These are phyloP conservation scores for Teunomyces cretensis DNA, from an alignment of 805 yeast genomes.

Conservation along the genomic window DNA sequence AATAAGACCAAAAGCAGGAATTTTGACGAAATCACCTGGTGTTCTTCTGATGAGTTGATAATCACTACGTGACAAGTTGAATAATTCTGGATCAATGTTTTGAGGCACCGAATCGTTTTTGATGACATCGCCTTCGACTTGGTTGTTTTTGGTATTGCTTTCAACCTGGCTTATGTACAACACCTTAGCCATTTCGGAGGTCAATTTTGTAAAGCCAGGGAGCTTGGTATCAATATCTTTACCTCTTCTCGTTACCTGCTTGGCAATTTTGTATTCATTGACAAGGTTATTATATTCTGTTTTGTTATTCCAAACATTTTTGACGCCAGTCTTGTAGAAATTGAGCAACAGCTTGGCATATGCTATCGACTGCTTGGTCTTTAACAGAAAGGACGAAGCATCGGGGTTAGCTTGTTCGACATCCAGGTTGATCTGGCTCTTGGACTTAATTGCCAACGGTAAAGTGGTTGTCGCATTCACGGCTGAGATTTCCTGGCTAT, in stretches of 20 bases:
- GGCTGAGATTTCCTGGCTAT: slow-evolving; percentile 1
- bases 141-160: slow-evolving; percentile 19
- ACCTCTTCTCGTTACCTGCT: slow-evolving; percentile 22
- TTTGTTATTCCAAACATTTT: slow-evolving; percentile 51
- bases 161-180: slow-evolving; percentile 40
- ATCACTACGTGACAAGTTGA: slow-evolving; percentile 48
- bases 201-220: slow-evolving; percentile 35
- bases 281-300: slow-evolving; percentile 15
- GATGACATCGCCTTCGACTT: slow-evolving; percentile 16
- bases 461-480: slow-evolving; percentile 32
- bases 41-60: slow-evolving; percentile 54
- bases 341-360: slow-evolving; percentile 46
- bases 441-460: slow-evolving; percentile 28
- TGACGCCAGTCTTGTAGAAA: slow-evolving; percentile 60
- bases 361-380: slow-evolving; percentile 38
- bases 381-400: slow-evolving; percentile 15
- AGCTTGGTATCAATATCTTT: slow-evolving; percentile 24
- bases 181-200: slow-evolving; percentile 33
- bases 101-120: slow-evolving; percentile 11
- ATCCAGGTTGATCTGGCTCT: slow-evolving; percentile 23
- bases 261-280: slow-evolving; percentile 19
- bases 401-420: slow-evolving; percentile 20
- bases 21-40: slow-evolving; percentile 46
- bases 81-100: slow-evolving; percentile 16
- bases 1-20: slow-evolving; percentile 53